Base-by-base conservation (phyloP, 2,329 filamentous ascomycete species). In the Zasmidium angulare region DNA sequence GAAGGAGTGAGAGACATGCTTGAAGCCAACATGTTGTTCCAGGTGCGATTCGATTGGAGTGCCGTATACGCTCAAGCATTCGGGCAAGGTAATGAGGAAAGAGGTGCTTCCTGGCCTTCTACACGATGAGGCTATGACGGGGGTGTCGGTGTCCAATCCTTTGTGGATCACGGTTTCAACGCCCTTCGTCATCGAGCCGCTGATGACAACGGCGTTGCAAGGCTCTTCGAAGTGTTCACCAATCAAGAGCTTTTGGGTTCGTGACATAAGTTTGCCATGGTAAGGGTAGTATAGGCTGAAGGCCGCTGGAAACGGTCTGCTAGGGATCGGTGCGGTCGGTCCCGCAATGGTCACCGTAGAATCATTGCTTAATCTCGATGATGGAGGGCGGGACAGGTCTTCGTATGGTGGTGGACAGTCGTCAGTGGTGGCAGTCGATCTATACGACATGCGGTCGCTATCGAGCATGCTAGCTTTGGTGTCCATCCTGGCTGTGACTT, bases 201-300 rank as follows among this genome's bases (percentile, higher is more conserved):
- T 36, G 11, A 64, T 20, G 9, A 59, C 50, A 2, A 64, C 46
- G 7, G 60, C 55, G 29, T 58, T 60, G 1, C 53, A 50, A 3
- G 62, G 60, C 22, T 62, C 57, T 7, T 56, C 29, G 2, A 22
- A 29, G 46, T 62, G 62, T 40, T 64, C 60, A 40, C 57, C 62
- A 9, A 62, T 51, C 17, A 46, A 49, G 46, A 58, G 60, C 17
- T 52, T 56, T 14, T 50, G 47, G 46, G 21, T 58, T 10, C 59
- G 54, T 55, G 56, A 58, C 22, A 31, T 23, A 3, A 17, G 43
- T 31, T 22, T 59, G 2, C 19, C 47, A 11, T 36, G 26, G 6
- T 11, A 60, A 3, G 58, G 53, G 50, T 58, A 61, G 23, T 64
- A 62, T 3, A 62, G 48, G 19, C 63, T 60, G 57, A 64, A 62